Evolutionary conservation across 768 basidiomycete genomes (phyloP).

Genomic region (Calocera cornea): DNA sequence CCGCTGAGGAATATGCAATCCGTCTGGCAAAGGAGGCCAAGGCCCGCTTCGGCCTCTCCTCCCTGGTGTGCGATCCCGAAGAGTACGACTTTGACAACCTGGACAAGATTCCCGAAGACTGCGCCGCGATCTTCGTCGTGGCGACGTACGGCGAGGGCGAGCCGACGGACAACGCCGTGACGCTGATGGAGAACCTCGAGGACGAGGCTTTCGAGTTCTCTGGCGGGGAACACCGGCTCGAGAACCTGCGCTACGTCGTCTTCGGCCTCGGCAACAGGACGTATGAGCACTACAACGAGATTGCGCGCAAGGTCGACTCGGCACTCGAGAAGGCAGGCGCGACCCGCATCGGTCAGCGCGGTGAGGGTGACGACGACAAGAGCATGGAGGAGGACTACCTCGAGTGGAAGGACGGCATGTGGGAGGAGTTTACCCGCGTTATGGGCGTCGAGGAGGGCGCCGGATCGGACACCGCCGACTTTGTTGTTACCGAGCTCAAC

Average conservation of each 20-base stretch:
- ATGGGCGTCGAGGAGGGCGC: conserved; percentile 92
- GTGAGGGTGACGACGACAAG: conserved; percentile 98
- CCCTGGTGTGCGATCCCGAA: conserved; percentile 94
- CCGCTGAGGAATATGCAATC: conserved; percentile 95
- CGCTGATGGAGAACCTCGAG: conserved; percentile 81
- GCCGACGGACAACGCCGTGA: conserved; percentile 94
- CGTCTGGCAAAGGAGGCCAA: conserved; percentile 97
- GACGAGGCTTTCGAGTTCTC: conserved; percentile 81
- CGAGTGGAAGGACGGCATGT: conserved; percentile 98
- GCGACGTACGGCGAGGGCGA: conserved; percentile 99
- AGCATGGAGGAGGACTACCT: conserved; percentile 99
- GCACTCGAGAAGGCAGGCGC: conserved; percentile 69
- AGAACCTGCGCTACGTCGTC: conserved; percentile 84
- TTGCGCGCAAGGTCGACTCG: conserved; percentile 65
- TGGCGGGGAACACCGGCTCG: conserved; percentile 58
- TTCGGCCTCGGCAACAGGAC: conserved; percentile 88
- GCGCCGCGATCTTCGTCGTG: conserved; percentile 85
- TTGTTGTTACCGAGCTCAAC: conserved; percentile 72
- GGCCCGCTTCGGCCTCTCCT: conserved; percentile 85
- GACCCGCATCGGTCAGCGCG: conserved; percentile 69
- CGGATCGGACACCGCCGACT: conserved; percentile 89
- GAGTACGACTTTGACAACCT: conserved; percentile 98
- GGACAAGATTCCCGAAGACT: conserved; percentile 77
- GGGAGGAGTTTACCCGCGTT: conserved; percentile 69
- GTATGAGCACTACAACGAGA: conserved; percentile 93